Conservation (phyloP, 257 asterid species). For the Rehmannia glutinosa region DNA sequence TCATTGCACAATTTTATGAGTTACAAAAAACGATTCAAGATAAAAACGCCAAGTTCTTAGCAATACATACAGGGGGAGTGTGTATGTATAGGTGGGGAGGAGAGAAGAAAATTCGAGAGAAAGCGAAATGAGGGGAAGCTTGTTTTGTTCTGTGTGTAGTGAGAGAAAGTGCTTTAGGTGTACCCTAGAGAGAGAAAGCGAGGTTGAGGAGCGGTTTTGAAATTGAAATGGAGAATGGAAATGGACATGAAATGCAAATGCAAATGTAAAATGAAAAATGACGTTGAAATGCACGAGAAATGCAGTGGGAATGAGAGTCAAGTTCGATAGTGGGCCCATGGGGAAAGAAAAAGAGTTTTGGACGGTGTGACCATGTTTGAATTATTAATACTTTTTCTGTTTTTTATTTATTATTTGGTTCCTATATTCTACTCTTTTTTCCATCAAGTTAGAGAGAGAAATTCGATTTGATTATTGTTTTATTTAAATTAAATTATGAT, state of each 20-base stretch:
- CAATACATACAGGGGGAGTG: not conserved
- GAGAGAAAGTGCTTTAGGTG: slow-evolving; percentile 18
- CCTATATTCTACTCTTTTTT: not conserved
- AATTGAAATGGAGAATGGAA: not conserved
- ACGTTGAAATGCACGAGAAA: slow-evolving; percentile 20
- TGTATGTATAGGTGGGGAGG: slow-evolving; percentile 12
- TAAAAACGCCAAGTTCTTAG: not conserved
- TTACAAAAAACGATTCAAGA: not conserved
- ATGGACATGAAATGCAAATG: slow-evolving; percentile 2
- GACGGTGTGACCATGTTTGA: slow-evolving; percentile 15
- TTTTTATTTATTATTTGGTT: not conserved
- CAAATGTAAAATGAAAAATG: slow-evolving; percentile 8
- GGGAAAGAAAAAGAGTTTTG: slow-evolving; percentile 4
- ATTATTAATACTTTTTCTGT: not conserved
- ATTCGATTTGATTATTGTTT: no score
- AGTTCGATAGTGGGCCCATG: slow-evolving; percentile 9
- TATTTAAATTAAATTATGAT: no score
- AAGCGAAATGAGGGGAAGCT: slow-evolving; percentile 22
- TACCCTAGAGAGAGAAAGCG: not conserved
- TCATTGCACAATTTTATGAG: slow-evolving; percentile 9
- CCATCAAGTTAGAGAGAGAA: not conserved
- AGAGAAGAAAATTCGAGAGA: slow-evolving; percentile 25
- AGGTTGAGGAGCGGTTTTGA: slow-evolving; percentile 5
- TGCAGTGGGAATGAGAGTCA: slow-evolving; percentile 16
- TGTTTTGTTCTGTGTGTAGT: slow-evolving; percentile 4